Percentiles rank a stretch among this genome's conserved stretches.
Evolutionary conservation across 1,284 basidiomycete genomes (phyloP).

Genomic region (Ustilago loliicola): DNA sequence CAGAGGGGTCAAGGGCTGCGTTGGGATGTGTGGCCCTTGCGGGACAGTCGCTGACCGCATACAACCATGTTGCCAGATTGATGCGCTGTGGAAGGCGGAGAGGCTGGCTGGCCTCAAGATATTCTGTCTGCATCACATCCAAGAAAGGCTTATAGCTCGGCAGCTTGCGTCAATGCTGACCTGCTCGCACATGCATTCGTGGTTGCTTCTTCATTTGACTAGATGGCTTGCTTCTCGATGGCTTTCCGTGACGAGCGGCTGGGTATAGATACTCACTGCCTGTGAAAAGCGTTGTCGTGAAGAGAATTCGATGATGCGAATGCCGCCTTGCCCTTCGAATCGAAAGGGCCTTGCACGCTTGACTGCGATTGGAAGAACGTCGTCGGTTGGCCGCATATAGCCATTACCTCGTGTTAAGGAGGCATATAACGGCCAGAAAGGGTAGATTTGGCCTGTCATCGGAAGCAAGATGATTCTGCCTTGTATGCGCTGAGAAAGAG

Average conservation of each 20-base stretch:
- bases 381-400: neutral
- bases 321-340: neutral
- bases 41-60: slow-evolving; percentile 5
- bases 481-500: neutral
- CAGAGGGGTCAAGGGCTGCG: neutral
- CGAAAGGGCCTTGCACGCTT: neutral
- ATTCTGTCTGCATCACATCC: neutral
- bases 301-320: neutral
- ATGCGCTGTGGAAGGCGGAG: neutral
- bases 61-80: slow-evolving; percentile 1
- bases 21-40: neutral
- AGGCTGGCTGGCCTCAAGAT: neutral
- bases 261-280: neutral
- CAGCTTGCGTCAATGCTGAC: neutral
- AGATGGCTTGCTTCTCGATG: neutral
- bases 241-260: neutral
- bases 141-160: slow-evolving; percentile 4
- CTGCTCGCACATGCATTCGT: too few relatives aligned
- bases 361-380: neutral
- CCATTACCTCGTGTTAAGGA: neutral
- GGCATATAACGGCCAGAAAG: too few relatives aligned
- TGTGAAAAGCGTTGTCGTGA: neutral
- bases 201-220: neutral
- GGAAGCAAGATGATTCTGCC: neutral
- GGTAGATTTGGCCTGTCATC: neutral